These are phyloP conservation scores for Plantago elongata DNA, from an alignment of 257 asterid species.

Conservation along the genomic window DNA sequence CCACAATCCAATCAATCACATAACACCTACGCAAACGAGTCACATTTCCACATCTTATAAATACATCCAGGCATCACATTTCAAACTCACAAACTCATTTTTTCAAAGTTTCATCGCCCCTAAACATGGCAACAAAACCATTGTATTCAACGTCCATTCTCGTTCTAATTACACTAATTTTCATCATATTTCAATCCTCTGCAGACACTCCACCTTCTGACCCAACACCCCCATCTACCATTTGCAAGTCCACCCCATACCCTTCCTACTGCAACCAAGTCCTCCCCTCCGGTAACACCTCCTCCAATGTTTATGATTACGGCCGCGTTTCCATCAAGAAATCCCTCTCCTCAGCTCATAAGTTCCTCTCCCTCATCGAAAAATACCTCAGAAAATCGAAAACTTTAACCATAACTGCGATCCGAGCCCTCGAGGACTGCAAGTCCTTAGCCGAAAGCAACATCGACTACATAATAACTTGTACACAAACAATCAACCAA, in stretches of 20 bases:
- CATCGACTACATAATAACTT: conserved; percentile 39
- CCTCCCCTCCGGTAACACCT: conserved; percentile 39
- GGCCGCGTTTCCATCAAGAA: conserved; percentile 50
- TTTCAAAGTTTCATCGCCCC: too few species aligned
- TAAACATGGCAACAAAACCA: too few species aligned
- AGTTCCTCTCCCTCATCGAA: conserved; percentile 41
- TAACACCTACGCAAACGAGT: too few species aligned
- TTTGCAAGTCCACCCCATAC: conserved; percentile 53
- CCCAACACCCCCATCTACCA: conserved; percentile 26
- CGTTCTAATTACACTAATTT: too few species aligned
- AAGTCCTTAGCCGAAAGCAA: conserved; percentile 43
- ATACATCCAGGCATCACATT: too few species aligned
- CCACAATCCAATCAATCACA: too few species aligned
- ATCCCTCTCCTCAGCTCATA: conserved; percentile 44
- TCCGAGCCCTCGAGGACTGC: conserved; percentile 72
- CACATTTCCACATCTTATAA: too few species aligned
- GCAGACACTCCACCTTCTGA: conserved; percentile 20
- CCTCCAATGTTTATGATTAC: conserved; percentile 51
- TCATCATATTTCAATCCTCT: neutral
- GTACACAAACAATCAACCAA: conserved; percentile 26
- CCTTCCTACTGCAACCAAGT: conserved; percentile 49
- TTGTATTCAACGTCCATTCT: too few species aligned
- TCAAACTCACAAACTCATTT: too few species aligned
- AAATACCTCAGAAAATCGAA: conserved; percentile 31
- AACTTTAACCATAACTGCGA: conserved; percentile 35